These are phyloP conservation scores for Cordyceps sp. DNA, from an alignment of 2,329 filamentous ascomycete genomes.

Conservation along the genomic window DNA sequence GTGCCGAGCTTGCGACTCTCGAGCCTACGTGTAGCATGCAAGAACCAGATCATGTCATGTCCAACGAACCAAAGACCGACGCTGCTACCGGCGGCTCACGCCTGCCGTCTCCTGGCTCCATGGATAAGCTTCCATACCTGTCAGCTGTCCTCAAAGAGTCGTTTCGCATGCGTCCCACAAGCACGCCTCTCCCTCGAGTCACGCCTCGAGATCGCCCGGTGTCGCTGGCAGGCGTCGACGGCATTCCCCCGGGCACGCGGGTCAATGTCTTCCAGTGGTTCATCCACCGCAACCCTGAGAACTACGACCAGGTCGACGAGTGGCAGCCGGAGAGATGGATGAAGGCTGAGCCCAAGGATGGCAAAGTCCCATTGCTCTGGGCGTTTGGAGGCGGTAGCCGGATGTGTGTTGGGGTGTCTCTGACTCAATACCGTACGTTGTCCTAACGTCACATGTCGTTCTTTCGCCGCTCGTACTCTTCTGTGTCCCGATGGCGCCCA, in stretches of 20 bases:
- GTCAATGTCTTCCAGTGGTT: not conserved
- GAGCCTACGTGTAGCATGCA: not conserved
- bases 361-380: not conserved
- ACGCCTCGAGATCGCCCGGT: not conserved
- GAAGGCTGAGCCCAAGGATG: not conserved
- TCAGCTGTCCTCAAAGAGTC: conserved; percentile 1
- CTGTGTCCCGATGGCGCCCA: no score
- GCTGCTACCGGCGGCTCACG: not conserved
- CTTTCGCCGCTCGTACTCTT: no score
- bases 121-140: not conserved
- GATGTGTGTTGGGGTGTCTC: not conserved
- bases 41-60: no score
- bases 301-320: not conserved
- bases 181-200: conserved; percentile 1
- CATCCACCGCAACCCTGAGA: not conserved
- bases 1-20: not conserved
- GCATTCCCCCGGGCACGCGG: conserved; percentile 1
- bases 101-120: not conserved
- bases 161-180: not conserved
- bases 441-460: no score
- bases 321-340: conserved; percentile 1
- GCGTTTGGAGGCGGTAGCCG: conserved; percentile 1
- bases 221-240: not conserved
- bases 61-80: no score
- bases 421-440: conserved; percentile 1